Base-by-base conservation (phyloP, 2,329 filamentous ascomycete species). In the Hypoxylon rubiginosum region DNA sequence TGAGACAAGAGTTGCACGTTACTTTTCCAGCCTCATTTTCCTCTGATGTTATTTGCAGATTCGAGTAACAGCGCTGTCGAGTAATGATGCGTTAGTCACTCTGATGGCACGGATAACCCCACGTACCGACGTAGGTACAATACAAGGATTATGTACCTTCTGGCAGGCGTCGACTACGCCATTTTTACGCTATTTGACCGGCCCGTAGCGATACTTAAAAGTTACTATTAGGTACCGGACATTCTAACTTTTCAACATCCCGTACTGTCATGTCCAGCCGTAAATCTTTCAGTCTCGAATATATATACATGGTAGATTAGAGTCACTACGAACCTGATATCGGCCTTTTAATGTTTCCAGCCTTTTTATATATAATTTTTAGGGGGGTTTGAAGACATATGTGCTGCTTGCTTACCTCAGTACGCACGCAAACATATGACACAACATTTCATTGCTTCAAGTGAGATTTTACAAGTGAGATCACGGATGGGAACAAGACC, bases 31-130 rank as follows among this genome's bases (percentile, higher is more conserved):
- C 24, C 28, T 28, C 46, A 10, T 30, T 24, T 48, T 19, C 26
- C 46, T 15, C 15, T 50, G 46, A 50, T 4, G 24, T 50, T 50
- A 30, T 50, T 49, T 5, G 21, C 45, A 50, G 26, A 19, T 17
- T 32, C 9, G 43, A 24, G 21, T 26, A 46, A 21, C n/a, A n/a
- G n/a, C n/a, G n/a, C n/a, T n/a, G n/a, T n/a, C 17, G 45, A 48
- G 10, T 28, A 28, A 36, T 36, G 34, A 36, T 36, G 34, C 11
- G 34, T 13, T n/a, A n/a, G n/a, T n/a, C n/a, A n/a, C n/a, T n/a
- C n/a, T n/a, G n/a, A n/a, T n/a, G n/a, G n/a, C n/a, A 34, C 32
- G 4, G 8, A 34, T 3, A 34, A 11, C 46, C 45, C 46, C 24
- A 30, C 46, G 46, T 49, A 30, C n/a, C n/a, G 24, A n/a, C 9